Evolutionary conservation across 805 yeast genomes (phyloP).

Genomic region (Helenozyma baotianmanensis): DNA sequence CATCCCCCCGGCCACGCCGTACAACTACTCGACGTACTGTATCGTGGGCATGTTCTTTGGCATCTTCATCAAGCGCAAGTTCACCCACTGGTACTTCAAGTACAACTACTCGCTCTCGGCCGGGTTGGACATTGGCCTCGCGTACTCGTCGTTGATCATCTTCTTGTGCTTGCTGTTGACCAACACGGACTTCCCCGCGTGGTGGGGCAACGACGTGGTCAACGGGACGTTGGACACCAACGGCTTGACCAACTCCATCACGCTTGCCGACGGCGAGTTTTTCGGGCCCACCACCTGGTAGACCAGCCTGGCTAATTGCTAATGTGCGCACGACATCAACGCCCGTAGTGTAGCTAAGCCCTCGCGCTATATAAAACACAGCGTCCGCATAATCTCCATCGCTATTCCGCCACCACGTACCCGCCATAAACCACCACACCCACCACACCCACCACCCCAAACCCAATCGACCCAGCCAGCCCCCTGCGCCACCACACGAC

Average conservation of each 20-base stretch:
- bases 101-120: constrained; percentile 43
- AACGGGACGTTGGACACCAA: constrained; percentile 36
- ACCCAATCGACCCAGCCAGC: too few species aligned
- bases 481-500: too few species aligned
- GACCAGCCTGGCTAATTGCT: too few species aligned
- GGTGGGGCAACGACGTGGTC: constrained; percentile 67
- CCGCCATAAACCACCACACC: too few species aligned
- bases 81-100: constrained; percentile 43
- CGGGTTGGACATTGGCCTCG: constrained; percentile 42
- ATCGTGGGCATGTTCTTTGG: constrained; percentile 33
- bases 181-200: constrained; percentile 27
- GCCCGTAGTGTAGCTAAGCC: too few species aligned
- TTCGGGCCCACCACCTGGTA: constrained; percentile 50
- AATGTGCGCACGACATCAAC: too few species aligned
- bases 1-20: constrained; percentile 74
- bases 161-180: constrained; percentile 29
- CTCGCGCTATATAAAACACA: too few species aligned
- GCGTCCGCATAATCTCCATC: too few species aligned
- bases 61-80: constrained; percentile 35
- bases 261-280: constrained; percentile 35
- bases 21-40: constrained; percentile 57
- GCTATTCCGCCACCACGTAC: too few species aligned
- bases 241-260: constrained; percentile 22
- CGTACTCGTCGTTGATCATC: constrained; percentile 35
- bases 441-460: too few species aligned